phyloP scores from a whole-genome alignment of 169 alveolate species.

The Neospora caninum region DNA sequence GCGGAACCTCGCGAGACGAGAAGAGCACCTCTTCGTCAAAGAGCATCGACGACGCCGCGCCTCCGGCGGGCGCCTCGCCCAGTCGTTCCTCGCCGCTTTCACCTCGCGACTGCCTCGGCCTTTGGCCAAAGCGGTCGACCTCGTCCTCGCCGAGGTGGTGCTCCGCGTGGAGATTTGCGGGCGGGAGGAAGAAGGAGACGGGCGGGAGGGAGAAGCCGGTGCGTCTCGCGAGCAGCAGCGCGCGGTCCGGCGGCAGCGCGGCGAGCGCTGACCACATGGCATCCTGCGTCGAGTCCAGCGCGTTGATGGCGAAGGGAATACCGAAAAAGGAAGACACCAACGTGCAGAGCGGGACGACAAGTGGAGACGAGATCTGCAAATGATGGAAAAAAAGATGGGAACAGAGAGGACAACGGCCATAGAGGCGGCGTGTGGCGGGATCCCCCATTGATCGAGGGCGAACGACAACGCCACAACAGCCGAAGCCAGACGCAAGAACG shows the following conservation, averaged over 20 bases:
- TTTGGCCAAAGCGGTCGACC: background rate
- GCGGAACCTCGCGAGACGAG: background rate
- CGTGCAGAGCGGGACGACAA: constrained; percentile 5
- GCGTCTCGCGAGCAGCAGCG: background rate
- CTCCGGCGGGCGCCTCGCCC: background rate
- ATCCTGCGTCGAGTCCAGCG: background rate
- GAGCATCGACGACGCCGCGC: background rate
- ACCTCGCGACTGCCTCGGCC: background rate
- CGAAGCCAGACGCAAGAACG: too few species aligned
- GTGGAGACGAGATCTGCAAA: background rate
- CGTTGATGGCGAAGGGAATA: background rate
- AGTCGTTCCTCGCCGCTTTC: background rate
- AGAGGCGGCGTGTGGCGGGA: too few species aligned
- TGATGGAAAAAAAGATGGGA: too few species aligned
- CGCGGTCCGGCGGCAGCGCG: background rate
- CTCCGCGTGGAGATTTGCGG: background rate
- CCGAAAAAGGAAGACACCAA: background rate
- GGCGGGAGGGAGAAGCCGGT: background rate
- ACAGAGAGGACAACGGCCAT: too few species aligned
- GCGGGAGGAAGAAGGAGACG: background rate
- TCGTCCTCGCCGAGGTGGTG: background rate
- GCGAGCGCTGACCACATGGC: background rate
- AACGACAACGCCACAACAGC: too few species aligned
- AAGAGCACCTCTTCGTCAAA: background rate
- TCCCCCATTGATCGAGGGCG: too few species aligned